Conservation (phyloP, 2,329 filamentous ascomycete species). For the Diaporthe sp. region DNA sequence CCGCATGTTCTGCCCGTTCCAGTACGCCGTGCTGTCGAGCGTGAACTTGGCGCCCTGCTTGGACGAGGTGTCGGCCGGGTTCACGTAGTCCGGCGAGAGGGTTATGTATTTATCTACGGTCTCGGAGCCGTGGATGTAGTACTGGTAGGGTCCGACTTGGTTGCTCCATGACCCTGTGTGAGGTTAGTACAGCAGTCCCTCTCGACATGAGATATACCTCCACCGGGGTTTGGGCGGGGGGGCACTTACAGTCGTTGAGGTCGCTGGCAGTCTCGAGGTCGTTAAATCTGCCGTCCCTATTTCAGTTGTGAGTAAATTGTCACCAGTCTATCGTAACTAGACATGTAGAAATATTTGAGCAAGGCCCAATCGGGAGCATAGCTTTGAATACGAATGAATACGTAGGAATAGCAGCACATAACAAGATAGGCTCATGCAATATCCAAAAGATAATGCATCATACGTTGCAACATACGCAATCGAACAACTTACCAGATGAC, state of each 20-base stretch:
- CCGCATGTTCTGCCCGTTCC: conserved; percentile 80
- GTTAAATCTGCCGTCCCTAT: conserved; percentile 21
- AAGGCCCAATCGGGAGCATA: neutral
- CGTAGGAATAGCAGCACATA: neutral
- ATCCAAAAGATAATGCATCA: no score
- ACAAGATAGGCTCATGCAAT: neutral
- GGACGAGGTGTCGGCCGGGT: conserved; percentile 72
- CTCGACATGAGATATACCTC: no score
- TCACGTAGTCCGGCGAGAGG: conserved; percentile 71
- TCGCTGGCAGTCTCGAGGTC: conserved; percentile 1
- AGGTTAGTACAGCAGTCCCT: neutral
- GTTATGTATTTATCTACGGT: conserved; percentile 71
- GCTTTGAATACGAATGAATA: neutral
- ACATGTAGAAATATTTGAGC: no score
- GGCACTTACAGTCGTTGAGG: conserved; percentile 14
- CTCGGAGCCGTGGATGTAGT: conserved; percentile 78
- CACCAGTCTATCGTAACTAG: neutral
- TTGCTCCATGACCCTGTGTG: conserved; percentile 74
- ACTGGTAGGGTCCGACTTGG: conserved; percentile 79
- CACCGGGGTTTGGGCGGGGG: no score
- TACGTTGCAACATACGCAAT: neutral
- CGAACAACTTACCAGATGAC: conserved; percentile 24
- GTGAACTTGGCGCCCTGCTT: conserved; percentile 77
- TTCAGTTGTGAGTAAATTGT: neutral
- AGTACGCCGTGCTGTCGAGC: conserved; percentile 73